A percentile compares a stretch with the other conserved stretches of the same genome.
phyloP scores from a whole-genome alignment of 2,329 filamentous ascomycete genomes.

The Phoma sp. region DNA sequence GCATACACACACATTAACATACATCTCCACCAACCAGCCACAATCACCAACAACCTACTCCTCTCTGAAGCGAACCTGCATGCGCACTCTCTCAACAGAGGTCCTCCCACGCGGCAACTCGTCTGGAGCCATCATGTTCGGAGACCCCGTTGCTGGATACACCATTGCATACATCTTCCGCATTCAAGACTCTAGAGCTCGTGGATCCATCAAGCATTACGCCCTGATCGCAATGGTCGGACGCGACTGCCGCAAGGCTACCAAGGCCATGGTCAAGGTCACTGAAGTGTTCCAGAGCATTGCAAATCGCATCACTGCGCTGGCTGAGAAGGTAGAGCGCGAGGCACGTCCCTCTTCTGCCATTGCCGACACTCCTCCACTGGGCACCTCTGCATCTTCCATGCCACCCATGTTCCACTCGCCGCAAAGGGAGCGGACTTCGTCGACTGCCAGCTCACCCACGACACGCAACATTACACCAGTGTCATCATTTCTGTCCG shows the following conservation, averaged over 20 bases:
- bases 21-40: slow-evolving; percentile 65
- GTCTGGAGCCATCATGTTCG: slow-evolving; percentile 66
- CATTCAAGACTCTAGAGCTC: slow-evolving; percentile 64
- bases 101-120: slow-evolving; percentile 63
- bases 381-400: slow-evolving; percentile 41
- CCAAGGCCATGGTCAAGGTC: slow-evolving; percentile 50
- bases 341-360: slow-evolving; percentile 45
- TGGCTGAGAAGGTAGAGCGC: slow-evolving; percentile 50
- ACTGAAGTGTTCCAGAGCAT: slow-evolving; percentile 60
- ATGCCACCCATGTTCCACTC: slow-evolving; percentile 38
- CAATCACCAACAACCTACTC: slow-evolving; percentile 62
- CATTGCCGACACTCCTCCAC: slow-evolving; percentile 38
- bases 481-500: slow-evolving; percentile 65
- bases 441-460: slow-evolving; percentile 41
- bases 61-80: slow-evolving; percentile 63
- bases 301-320: slow-evolving; percentile 59
- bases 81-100: slow-evolving; percentile 66
- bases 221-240: slow-evolving; percentile 65
- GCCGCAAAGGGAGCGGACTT: slow-evolving; percentile 37
- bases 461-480: slow-evolving; percentile 58
- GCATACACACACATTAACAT: slow-evolving; percentile 65
- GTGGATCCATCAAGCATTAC: slow-evolving; percentile 64
- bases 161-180: slow-evolving; percentile 68
- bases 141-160: slow-evolving; percentile 63
- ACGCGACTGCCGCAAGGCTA: slow-evolving; percentile 61